phyloP scores from a whole-genome alignment of 768 basidiomycete genomes.

The Galerina sulciceps region DNA sequence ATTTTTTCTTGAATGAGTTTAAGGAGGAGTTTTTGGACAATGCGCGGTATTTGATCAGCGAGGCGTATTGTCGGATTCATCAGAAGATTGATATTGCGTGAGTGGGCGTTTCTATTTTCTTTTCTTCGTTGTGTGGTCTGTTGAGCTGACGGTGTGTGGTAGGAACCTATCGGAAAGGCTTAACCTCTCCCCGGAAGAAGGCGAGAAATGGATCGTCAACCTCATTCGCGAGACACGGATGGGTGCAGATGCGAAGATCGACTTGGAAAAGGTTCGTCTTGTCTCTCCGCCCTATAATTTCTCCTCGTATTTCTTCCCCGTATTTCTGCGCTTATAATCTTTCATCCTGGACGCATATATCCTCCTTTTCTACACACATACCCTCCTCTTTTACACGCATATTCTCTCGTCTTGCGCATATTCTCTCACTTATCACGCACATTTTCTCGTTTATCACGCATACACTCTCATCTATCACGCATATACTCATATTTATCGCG shows the following conservation, averaged over 20 bases:
- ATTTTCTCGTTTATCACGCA: no score
- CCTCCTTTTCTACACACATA: no score
- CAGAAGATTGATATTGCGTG: constrained; percentile 89
- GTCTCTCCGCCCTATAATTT: no score
- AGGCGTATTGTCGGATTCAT: constrained; percentile 98
- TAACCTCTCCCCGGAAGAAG: constrained; percentile 92
- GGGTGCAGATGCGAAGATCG: constrained; percentile 97
- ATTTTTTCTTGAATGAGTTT: constrained; percentile 93
- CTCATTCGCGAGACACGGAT: constrained; percentile 96
- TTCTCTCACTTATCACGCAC: no score
- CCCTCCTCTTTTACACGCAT: no score
- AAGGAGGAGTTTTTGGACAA: constrained; percentile 96
- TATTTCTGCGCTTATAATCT: no score
- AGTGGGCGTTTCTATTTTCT: constrained; percentile 10
- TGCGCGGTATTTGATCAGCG: constrained; percentile 93
- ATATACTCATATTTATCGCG: not conserved
- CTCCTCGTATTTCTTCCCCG: no score
- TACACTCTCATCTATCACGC: not conserved
- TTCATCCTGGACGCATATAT: no score
- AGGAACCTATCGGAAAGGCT: constrained; percentile 93
- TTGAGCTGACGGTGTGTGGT: not conserved
- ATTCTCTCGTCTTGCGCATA: no score
- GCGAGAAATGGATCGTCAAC: constrained; percentile 99
- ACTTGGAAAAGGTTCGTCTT: constrained; percentile 82
- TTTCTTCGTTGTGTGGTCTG: not conserved